These are phyloP conservation scores for Plasmodium knowlesi DNA, from an alignment of 169 alveolate species.

Conservation along the genomic window DNA sequence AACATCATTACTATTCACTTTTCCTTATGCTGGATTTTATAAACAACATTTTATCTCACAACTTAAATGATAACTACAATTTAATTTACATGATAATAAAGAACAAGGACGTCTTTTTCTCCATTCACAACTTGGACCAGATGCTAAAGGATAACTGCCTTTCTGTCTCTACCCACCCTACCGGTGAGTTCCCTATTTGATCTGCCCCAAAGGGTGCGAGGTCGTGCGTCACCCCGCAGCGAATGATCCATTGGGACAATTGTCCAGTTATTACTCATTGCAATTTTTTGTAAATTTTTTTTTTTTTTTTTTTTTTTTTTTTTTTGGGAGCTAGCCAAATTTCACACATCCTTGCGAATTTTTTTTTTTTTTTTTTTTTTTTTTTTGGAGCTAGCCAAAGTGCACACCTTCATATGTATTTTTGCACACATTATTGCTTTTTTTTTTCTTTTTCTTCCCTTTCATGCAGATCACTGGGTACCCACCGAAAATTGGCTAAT, in stretches of 20 bases:
- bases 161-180: not conserved
- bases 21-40: constrained; percentile 70
- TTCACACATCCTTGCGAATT: not conserved
- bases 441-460: not conserved
- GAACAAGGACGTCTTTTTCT: constrained; percentile 54
- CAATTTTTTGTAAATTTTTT: not conserved
- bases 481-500: constrained; percentile 71
- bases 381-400: constrained; percentile 5
- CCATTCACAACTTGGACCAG: constrained; percentile 54
- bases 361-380: constrained; percentile 3
- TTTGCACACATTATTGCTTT: not conserved
- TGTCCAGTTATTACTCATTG: not conserved
- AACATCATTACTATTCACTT: constrained; percentile 49
- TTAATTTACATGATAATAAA: constrained; percentile 61
- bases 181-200: not conserved
- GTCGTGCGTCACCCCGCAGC: not conserved
- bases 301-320: not conserved
- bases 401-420: not conserved
- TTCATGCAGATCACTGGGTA: constrained; percentile 61
- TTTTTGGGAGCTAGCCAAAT: not conserved
- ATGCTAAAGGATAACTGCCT: constrained; percentile 21
- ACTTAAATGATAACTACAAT: constrained; percentile 64
- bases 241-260: not conserved
- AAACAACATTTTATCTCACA: constrained; percentile 64
- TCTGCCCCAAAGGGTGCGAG: not conserved